phyloP scores from a whole-genome alignment of 345 rosid genomes.

The Pistacia vera region DNA sequence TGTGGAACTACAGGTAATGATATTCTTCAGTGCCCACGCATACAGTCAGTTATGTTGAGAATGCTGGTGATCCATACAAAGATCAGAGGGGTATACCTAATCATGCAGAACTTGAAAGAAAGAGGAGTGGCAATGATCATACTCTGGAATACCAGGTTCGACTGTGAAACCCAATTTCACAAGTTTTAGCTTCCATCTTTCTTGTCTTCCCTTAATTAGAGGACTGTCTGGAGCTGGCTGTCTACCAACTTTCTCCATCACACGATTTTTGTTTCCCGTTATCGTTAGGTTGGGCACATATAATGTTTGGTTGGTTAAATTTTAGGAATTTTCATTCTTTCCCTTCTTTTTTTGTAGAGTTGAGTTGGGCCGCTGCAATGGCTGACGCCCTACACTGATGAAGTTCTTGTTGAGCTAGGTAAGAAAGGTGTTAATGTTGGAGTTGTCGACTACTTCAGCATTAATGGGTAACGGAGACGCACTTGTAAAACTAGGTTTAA shows the following conservation, averaged over 20 bases:
- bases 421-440: constrained; percentile 91
- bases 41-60: constrained; percentile 74
- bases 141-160: constrained; percentile 87
- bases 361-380: constrained; percentile 97
- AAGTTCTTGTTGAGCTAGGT: constrained; percentile 93
- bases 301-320: not conserved
- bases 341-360: constrained; percentile 46
- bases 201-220: not conserved
- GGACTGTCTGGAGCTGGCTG: not conserved
- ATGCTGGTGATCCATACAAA: constrained; percentile 90
- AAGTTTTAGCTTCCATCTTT: not conserved
- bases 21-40: constrained; percentile 97
- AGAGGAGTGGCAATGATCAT: constrained; percentile 73
- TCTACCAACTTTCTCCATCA: no score
- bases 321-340: constrained; percentile 2
- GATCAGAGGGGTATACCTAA: constrained; percentile 87
- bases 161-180: constrained; percentile 10
- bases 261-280: not conserved
- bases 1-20: constrained; percentile 56
- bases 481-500: no score
- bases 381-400: constrained; percentile 93
- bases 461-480: no score
- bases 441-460: no score
- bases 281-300: not conserved
- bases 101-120: constrained; percentile 80